Conservation (phyloP, 108 stramenopile genomes). For the Skeletonema marinoi region DNA sequence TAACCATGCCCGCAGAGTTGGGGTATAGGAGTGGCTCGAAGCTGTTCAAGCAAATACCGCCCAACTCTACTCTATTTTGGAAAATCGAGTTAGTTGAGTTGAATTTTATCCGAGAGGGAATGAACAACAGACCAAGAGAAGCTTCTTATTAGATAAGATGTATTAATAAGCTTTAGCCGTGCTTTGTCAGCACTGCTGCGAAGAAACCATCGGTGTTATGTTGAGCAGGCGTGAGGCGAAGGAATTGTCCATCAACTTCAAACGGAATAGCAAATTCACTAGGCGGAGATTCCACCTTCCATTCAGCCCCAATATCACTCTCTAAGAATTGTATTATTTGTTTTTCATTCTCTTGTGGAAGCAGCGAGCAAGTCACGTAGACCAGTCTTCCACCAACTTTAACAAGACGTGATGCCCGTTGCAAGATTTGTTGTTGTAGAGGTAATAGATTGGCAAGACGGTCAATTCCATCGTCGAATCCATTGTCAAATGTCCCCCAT, state of each 20-base stretch:
- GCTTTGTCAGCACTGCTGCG: background rate
- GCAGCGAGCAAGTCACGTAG: conserved; percentile 31
- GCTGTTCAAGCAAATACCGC: conserved; percentile 46
- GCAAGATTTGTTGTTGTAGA: conserved; percentile 19
- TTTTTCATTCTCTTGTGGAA: conserved; percentile 19
- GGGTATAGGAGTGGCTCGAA: conserved; percentile 50
- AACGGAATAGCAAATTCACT: background rate
- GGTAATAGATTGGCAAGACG: background rate
- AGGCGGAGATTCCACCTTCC: conserved; percentile 1
- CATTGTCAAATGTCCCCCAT: background rate
- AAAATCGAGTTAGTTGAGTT: conserved; percentile 42
- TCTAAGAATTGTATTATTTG: conserved; percentile 1
- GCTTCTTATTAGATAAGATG: background rate
- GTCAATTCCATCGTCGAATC: background rate
- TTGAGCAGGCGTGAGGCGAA: background rate
- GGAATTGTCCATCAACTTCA: background rate
- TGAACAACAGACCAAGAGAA: background rate
- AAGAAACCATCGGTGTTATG: background rate
- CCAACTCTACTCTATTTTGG: conserved; percentile 46
- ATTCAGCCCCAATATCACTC: conserved; percentile 4
- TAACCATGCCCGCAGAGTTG: conserved; percentile 49
- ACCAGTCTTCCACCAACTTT: conserved; percentile 27
- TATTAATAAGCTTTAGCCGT: background rate
- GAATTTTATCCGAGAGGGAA: conserved; percentile 21
- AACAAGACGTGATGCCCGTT: conserved; percentile 12